Base-by-base conservation (phyloP, 177 flowering plant species). In the Telopea speciosissima region DNA sequence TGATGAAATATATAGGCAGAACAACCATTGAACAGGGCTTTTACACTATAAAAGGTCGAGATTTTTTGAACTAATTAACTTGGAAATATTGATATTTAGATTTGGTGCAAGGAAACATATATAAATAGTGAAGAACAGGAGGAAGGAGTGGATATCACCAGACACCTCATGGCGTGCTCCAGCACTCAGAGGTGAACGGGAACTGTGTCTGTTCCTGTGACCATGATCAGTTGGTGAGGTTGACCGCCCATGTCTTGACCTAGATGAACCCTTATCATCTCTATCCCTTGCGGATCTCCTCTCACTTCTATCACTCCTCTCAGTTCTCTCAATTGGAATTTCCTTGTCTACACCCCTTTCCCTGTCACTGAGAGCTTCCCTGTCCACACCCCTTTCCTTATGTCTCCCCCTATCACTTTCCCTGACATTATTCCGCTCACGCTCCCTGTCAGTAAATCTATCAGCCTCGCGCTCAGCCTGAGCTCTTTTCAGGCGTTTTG, bases 91-190 rank as follows among this genome's bases (percentile, higher is more conserved):
- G 54, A 45, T 4, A 16, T 45, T 45, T 17, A 12, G 54, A 45
- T 8, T 45, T 16, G 7, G 54, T 45, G 54, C 54, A 45, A 45
- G 54, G 14, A 45, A 62, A 59, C 70, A 68, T 16, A 28, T 7
- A 61, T 31, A 33, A 21, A 24, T 66, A 56, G 69, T 16, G n/a
- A 73, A 0, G 44, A 25, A 45, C 22, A 63, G 42, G 13, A 17
- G 25, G 61, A 67, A 71, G 71, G 71, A 71, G 24, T 77, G 79
- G 84, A 77, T 81, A 85, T 86, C 87, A 83, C 84, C 85, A 83
- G 83, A 83, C 80, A 91, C 98, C 96, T 91, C 97, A 67, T 84
- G 82, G 67, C 79, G 87, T 44, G 80, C 85, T 79, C 84, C 79
- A 25, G 71, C 81, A 70, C 68, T 74, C 19, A 61, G 68, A 62